Base-by-base conservation (phyloP, 208 protist genomes). In the Acanthamoeba lenticulata region DNA sequence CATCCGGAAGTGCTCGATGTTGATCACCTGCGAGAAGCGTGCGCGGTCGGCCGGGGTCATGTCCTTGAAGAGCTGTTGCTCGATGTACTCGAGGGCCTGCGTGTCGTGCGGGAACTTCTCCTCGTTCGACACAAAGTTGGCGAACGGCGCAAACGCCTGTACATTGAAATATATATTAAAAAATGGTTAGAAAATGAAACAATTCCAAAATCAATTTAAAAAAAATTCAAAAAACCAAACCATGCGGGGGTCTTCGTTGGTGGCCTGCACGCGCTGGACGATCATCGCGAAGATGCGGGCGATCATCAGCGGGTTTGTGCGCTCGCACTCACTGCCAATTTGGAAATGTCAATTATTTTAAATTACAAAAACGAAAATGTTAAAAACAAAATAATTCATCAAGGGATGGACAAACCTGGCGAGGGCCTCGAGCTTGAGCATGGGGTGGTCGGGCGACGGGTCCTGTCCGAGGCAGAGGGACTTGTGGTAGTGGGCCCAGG, bases 281-380 rank as follows among this genome's bases (percentile, higher is more conserved):
- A 90, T 15, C 52, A 90, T 90, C 52, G 34, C 81, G 24, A 90
- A 90, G 29, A 65, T 65, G 32, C 81, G 44, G 6, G 81, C 81
- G 44, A 90, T 90, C 81, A 90, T 90, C 81, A 90, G 24, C 81
- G 81, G 81, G 40, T 90, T 90, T 17, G 81, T 90, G 32, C 81
- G 81, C 36, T 90, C 49, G 32, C 52, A 65, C 36, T 55, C 81
- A 24, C 81, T 90, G 24, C 32, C 27, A 55, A 55, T 32, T 1
- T 7, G 6, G 67, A 5, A 17, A 44, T 15, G 32, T 15, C n/a
- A n/a, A 29, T 40, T 29, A 11, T 81, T 15, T 13, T 6, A n/a
- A 3, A 44, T 49, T 7, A 81, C 7, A 81, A 11, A 47, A 5
- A 85, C 21, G 32, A 7, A 1, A 45, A 77, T 34, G 21, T 19